phyloP scores from a whole-genome alignment of 225 moss, liverwort and hornwort genomes.

The Anthoceros angustus region DNA sequence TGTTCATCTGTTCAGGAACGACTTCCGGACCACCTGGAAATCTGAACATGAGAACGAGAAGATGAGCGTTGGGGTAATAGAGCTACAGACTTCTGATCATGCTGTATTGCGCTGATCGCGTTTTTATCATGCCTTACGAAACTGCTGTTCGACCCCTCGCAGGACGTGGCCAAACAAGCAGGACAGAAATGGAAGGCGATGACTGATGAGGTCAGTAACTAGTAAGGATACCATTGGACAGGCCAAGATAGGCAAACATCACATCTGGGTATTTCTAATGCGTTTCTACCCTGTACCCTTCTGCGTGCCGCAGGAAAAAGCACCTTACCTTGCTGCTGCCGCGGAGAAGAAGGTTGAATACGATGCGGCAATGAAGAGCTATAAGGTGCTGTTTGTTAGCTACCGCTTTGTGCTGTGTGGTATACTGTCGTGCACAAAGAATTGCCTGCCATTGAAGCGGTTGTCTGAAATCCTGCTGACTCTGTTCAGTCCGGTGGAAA shows the following conservation, averaged over 20 bases:
- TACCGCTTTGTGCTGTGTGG: neutral
- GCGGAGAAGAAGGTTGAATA: conserved; percentile 25
- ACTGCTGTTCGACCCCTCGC: neutral
- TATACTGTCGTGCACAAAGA: neutral
- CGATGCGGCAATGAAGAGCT: conserved; percentile 23
- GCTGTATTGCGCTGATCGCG: neutral
- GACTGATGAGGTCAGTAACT: conserved; percentile 29
- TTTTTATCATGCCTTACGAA: neutral
- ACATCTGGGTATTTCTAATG: too few relatives aligned
- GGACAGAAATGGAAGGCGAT: conserved; percentile 38
- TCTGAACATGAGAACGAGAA: conserved; percentile 30
- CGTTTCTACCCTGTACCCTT: neutral
- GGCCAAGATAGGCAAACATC: neutral
- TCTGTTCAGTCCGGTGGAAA: neutral
- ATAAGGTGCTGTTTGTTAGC: conserved; percentile 7
- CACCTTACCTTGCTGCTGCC: conserved; percentile 24
- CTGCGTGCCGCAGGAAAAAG: conserved; percentile 22
- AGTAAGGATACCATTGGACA: neutral
- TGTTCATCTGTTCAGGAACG: conserved; percentile 22
- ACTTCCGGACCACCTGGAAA: conserved; percentile 36
- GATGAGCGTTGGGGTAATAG: conserved; percentile 33
- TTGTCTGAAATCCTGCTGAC: neutral
- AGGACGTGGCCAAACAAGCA: conserved; percentile 42
- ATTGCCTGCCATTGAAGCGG: neutral
- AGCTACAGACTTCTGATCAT: neutral